These are phyloP conservation scores for Sporothrix inflata DNA, from an alignment of 2,329 filamentous ascomycete genomes.

Conservation along the genomic window DNA sequence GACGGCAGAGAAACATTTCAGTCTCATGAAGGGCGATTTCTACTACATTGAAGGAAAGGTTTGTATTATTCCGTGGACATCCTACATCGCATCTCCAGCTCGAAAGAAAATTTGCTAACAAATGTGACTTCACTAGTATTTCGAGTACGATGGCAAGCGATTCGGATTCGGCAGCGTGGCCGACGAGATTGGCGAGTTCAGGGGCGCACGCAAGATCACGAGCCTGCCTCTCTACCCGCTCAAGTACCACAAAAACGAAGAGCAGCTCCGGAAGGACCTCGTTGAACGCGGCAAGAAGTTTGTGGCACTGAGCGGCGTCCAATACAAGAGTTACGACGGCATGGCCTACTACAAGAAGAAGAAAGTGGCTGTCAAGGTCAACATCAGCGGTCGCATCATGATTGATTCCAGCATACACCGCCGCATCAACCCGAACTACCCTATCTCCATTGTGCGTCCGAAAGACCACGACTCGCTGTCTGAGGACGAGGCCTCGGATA, in stretches of 20 bases:
- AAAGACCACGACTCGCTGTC: slow-evolving; percentile 67
- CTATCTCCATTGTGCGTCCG: slow-evolving; percentile 72
- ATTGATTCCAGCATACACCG: slow-evolving; percentile 81
- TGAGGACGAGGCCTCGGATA: slow-evolving; percentile 52
- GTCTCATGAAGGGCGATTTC: slow-evolving; percentile 72
- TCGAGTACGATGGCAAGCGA: slow-evolving; percentile 86
- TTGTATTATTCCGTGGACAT: slow-evolving; percentile 18
- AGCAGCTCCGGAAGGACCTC: slow-evolving; percentile 65
- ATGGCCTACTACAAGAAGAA: slow-evolving; percentile 85
- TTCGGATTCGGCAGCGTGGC: slow-evolving; percentile 76
- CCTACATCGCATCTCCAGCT: too few species aligned
- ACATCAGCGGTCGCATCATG: slow-evolving; percentile 87
- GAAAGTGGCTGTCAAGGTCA: slow-evolving; percentile 74
- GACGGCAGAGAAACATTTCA: slow-evolving; percentile 69
- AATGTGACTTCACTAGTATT: slow-evolving; percentile 53
- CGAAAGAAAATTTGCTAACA: background rate
- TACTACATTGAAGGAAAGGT: slow-evolving; percentile 73
- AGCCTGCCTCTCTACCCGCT: slow-evolving; percentile 77
- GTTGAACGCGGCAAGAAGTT: slow-evolving; percentile 85
- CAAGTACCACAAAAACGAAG: slow-evolving; percentile 75
- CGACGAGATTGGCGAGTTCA: slow-evolving; percentile 73
- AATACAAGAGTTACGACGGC: slow-evolving; percentile 81
- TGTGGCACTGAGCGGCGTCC: slow-evolving; percentile 75
- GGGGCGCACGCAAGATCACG: slow-evolving; percentile 80
- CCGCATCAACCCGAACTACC: slow-evolving; percentile 84